Evolutionary conservation across 192 early-diverging fungal genomes (phyloP).

Genomic region (Coemansia sp.): DNA sequence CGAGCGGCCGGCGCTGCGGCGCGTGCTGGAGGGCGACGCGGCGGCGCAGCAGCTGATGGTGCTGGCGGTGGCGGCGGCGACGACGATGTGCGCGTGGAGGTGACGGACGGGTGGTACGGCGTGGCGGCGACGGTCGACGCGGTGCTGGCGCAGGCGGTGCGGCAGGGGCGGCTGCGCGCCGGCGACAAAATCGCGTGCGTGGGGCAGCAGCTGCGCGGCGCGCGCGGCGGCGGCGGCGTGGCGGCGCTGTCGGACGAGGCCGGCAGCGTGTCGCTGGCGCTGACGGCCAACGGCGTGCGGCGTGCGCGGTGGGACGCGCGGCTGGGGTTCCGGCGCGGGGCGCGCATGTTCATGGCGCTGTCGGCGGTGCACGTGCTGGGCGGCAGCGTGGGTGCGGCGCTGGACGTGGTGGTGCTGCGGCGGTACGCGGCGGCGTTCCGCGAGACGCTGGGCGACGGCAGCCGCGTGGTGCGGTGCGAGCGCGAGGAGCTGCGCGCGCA

Average conservation of each 20-base stretch:
- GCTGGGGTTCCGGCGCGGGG: slow-evolving; percentile 27
- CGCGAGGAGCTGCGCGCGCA: slow-evolving; percentile 28
- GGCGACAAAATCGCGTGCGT: slow-evolving; percentile 45
- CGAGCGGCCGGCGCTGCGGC: slow-evolving; percentile 32
- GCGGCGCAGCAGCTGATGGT: slow-evolving; percentile 38
- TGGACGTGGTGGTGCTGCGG: slow-evolving; percentile 41
- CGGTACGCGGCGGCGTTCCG: slow-evolving; percentile 35
- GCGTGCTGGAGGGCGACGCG: slow-evolving; percentile 31
- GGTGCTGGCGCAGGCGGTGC: slow-evolving; percentile 14
- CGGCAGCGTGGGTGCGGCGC: slow-evolving; percentile 28
- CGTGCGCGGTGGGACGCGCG: slow-evolving; percentile 33
- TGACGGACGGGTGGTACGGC: slow-evolving; percentile 49
- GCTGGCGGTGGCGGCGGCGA: slow-evolving; percentile 30
- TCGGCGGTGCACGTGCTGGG: slow-evolving; percentile 22
- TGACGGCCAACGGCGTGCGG: slow-evolving; percentile 35
- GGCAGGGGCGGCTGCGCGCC: slow-evolving; percentile 17
- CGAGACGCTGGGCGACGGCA: slow-evolving; percentile 25
- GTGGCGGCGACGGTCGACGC: slow-evolving; percentile 20
- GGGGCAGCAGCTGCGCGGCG: slow-evolving; percentile 15
- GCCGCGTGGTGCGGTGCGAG: slow-evolving; percentile 20
- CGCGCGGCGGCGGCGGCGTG: slow-evolving; percentile 26
- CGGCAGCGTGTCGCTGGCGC: slow-evolving; percentile 9
- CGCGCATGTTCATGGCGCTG: slow-evolving; percentile 23
- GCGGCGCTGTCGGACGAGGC: slow-evolving; percentile 21
- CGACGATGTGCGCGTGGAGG: slow-evolving; percentile 7